These are phyloP conservation scores for Apiotrichum porosum DNA, from an alignment of 1,284 basidiomycete species.

Conservation along the genomic window DNA sequence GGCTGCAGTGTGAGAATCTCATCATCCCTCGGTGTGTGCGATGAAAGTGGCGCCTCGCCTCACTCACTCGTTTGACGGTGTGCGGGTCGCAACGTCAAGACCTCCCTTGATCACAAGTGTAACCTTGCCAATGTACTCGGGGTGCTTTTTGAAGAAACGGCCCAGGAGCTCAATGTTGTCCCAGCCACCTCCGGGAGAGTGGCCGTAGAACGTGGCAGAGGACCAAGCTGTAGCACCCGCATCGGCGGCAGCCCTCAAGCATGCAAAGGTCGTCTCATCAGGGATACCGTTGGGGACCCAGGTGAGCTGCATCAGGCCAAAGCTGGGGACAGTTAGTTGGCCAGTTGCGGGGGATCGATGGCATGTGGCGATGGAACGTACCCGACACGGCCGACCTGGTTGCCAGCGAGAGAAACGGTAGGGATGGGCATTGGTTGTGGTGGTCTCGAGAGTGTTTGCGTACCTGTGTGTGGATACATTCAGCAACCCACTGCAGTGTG, in stretches of 20 bases:
- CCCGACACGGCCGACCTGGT: slow-evolving; percentile 29
- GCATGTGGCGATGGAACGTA: slow-evolving; percentile 6
- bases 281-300: slow-evolving; percentile 50
- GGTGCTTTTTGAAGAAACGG: slow-evolving; percentile 50
- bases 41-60: no score
- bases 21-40: not conserved
- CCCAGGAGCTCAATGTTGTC: slow-evolving; percentile 38
- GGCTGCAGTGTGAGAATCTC: slow-evolving; percentile 21
- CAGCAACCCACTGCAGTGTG: no score
- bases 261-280: slow-evolving; percentile 58
- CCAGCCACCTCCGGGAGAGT: not conserved
- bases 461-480: no score
- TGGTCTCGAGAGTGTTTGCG: no score
- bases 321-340: not conserved
- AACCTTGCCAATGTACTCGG: slow-evolving; percentile 54
- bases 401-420: slow-evolving; percentile 24
- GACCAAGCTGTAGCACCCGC: slow-evolving; percentile 53
- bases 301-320: slow-evolving; percentile 58
- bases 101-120: slow-evolving; percentile 54
- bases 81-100: slow-evolving; percentile 2
- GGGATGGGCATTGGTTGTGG: slow-evolving; percentile 15
- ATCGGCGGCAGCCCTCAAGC: slow-evolving; percentile 59
- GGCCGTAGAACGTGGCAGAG: slow-evolving; percentile 41
- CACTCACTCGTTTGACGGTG: slow-evolving; percentile 11
- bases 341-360: no score